Base-by-base conservation (phyloP, 2,329 filamentous ascomycete species). In the Arthrobotrys iridis region DNA sequence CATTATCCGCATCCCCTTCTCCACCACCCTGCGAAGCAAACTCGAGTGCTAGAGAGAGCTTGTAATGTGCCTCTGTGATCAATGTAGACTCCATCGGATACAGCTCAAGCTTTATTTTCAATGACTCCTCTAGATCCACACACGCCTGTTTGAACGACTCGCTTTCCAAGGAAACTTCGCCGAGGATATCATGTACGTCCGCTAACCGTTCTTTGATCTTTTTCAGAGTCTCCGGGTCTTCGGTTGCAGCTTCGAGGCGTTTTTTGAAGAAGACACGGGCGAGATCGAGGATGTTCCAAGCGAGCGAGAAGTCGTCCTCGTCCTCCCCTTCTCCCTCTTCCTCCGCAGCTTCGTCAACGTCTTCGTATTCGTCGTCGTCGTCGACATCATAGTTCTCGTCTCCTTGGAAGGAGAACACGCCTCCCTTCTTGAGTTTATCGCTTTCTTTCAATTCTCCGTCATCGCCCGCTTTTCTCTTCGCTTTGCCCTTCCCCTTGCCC, bases 91-190 rank as follows among this genome's bases (percentile, higher is more conserved):
- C 92, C 57, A 90, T 86, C 0, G 92, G 87, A 81, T 92, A 93
- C 1, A 98, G 86, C 58, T 91, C 87, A 79, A 91, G 84, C 83
- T 96, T 96, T 80, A 96, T 88, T 41, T 87, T 87, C 55, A 98
- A 87, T 0, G 93, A 89, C 11, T 90, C 88, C 79, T 89, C 89
- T 60, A 92, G 89, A 82, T 99, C 95, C 50, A 88, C 87, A 62
- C 97, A 91, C n/a, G 95, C 94, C 78, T 92, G 90, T 43, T 88
- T 86, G 81, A 97, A 99, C 84, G 91, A 90, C 83, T 98, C 95
- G 79, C 95, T 97, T 84, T 99, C 95, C 26, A 99, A 86, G n/a
- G 91, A 96, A 77, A 99, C 97, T 83, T 99, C 95, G 7, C 93
- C 92, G 77, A 98, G 91, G 66, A 97, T 87, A 81, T 97, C 93